These are phyloP conservation scores for Penicillium sp. DNA, from an alignment of 2,329 filamentous ascomycete species.

Conservation along the genomic window DNA sequence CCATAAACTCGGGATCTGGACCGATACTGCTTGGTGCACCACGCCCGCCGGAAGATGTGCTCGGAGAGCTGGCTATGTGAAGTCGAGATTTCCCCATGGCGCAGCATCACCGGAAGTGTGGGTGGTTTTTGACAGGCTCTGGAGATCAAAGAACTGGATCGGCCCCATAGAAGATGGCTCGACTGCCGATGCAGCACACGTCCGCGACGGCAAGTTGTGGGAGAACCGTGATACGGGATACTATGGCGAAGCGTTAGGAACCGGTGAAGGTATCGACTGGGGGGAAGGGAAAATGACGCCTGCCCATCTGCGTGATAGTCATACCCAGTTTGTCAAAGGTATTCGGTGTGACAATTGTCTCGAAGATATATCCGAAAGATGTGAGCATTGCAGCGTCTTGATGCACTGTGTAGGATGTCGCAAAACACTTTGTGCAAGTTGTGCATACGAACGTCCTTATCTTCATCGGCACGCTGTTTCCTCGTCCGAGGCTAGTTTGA, in stretches of 20 bases:
- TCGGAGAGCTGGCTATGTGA: slow-evolving; percentile 58
- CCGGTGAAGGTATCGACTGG: slow-evolving; percentile 43
- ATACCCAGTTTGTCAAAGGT: slow-evolving; percentile 54
- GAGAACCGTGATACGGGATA: slow-evolving; percentile 57
- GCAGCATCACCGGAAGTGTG: slow-evolving; percentile 57
- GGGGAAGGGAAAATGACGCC: slow-evolving; percentile 58
- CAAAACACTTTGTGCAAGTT: slow-evolving; percentile 61
- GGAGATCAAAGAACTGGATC: slow-evolving; percentile 61
- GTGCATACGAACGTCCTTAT: slow-evolving; percentile 58
- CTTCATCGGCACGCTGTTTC: slow-evolving; percentile 26
- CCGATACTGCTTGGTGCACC: slow-evolving; percentile 63
- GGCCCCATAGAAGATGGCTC: slow-evolving; percentile 41
- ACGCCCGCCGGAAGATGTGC: slow-evolving; percentile 59
- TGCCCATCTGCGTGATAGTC: slow-evolving; percentile 56
- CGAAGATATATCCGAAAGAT: slow-evolving; percentile 56
- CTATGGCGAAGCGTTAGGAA: slow-evolving; percentile 58
- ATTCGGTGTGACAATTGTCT: slow-evolving; percentile 57
- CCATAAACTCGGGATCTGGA: slow-evolving; percentile 61
- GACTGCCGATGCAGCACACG: slow-evolving; percentile 25
- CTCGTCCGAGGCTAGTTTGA: slow-evolving; percentile 8
- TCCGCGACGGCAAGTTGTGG: slow-evolving; percentile 56
- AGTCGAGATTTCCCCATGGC: slow-evolving; percentile 53
- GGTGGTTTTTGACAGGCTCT: slow-evolving; percentile 63
- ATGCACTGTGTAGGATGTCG: slow-evolving; percentile 64
- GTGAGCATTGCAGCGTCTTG: slow-evolving; percentile 61